Base-by-base conservation (phyloP, 805 yeast species). In the Candida oleophila region DNA sequence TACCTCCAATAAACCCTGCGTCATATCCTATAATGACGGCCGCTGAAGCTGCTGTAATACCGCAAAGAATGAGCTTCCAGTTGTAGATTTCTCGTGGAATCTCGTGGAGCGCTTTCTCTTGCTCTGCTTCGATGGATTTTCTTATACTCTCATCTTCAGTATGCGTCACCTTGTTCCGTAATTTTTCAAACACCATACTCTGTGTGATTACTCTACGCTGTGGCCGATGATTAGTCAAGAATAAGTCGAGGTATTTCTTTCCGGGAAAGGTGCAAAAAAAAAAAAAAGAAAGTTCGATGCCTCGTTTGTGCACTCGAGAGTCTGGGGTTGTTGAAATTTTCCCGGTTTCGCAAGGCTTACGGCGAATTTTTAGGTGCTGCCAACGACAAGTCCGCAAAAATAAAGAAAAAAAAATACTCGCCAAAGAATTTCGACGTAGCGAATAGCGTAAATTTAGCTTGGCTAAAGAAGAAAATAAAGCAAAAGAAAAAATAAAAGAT, bases 1-100 rank as follows among this genome's bases (percentile, higher is more conserved):
- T 73, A n/a, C 79, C 77, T 9, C 82, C 83, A 42, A 78, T 75
- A 57, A 76, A 78, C 4, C 81, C 82, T 34, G 80, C 74, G 53
- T 78, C 83, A 55, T 78, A 78, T 12, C 83, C 83, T 46, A 78
- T 75, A 46, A 75, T 69, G 20, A 75, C 64, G 12, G 82, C 79
- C 4, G 78, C 82, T 28, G 73, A 62, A 1, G 78, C 72, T 4
- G 79, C 77, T 9, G 75, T 64, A 22, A 75, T 51, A 15, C 81
- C 77, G 43, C 72, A 60, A 22, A 66, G 47, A 40, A 70, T 70
- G 40, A 79, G 61, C 34, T 73, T 64, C 60, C 59, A 64, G 61
- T 78, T 78, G 60, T 73, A 74, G 25, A 77, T 73, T 25, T 61
- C 71, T 22, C 64, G 56, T 0, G 82, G 81, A 20, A 59, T 53